phyloP scores from a whole-genome alignment of 2,329 filamentous ascomycete species.

The Clarireedia hainanense region DNA sequence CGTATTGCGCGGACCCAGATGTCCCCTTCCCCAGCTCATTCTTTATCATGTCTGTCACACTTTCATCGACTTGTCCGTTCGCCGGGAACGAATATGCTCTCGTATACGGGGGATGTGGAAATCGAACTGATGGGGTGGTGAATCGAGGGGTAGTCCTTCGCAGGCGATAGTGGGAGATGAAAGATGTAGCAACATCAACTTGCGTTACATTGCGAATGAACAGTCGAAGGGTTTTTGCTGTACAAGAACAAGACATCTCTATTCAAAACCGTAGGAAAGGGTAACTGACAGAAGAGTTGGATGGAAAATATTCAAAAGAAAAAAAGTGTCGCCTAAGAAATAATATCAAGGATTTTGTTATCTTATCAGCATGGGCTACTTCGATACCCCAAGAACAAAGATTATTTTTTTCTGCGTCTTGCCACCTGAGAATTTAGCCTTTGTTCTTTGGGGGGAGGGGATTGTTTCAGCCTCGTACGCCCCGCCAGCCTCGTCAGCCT shows the following conservation, averaged over 20 bases:
- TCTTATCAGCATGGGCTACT: too few relatives aligned
- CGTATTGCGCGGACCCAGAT: background rate
- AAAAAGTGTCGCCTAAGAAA: too few relatives aligned
- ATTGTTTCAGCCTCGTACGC: too few relatives aligned
- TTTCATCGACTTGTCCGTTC: background rate
- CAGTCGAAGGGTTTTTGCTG: conserved; percentile 19
- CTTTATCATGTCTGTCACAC: background rate
- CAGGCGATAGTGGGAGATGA: background rate
- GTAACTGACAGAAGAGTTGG: background rate
- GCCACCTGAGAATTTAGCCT: too few relatives aligned
- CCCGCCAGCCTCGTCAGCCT: too few relatives aligned
- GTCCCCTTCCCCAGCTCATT: background rate
- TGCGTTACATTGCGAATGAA: conserved; percentile 27
- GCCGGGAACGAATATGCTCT: background rate
- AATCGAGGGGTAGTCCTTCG: background rate
- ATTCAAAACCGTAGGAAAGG: background rate
- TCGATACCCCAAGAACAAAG: too few relatives aligned
- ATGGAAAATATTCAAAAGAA: background rate
- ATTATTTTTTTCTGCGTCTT: too few relatives aligned
- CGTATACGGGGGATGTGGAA: background rate
- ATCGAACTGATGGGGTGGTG: background rate
- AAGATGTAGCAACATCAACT: conserved; percentile 20
- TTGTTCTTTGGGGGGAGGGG: too few relatives aligned
- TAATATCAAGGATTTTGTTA: too few relatives aligned
- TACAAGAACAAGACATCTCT: conserved; percentile 27